Evolutionary conservation across 2,329 filamentous ascomycete species (phyloP).

Genomic region (Clonostachys chloroleuca): DNA sequence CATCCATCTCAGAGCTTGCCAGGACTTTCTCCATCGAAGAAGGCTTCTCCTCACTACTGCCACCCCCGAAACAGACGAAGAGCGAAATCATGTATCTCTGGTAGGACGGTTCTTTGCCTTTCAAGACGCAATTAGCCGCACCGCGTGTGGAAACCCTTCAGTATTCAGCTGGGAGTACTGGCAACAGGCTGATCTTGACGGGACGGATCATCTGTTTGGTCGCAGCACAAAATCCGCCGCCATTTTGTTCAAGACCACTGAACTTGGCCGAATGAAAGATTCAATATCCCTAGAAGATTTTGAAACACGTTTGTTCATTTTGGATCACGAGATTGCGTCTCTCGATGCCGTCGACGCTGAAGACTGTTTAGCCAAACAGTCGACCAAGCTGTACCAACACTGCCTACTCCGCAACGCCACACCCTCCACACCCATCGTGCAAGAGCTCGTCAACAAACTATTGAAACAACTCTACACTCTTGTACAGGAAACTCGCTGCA

Average conservation of each 20-base stretch:
- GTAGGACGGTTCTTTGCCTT: conserved; percentile 45
- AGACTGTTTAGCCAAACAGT: conserved; percentile 17
- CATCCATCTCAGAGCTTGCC: conserved; percentile 39
- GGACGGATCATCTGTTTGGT: conserved; percentile 38
- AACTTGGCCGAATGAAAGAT: conserved; percentile 31
- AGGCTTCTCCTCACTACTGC: conserved; percentile 9
- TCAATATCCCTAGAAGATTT: conserved; percentile 23
- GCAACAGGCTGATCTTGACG: conserved; percentile 14
- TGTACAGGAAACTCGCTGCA: conserved; percentile 17
- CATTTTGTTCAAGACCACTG: conserved; percentile 39
- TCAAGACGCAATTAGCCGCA: conserved; percentile 45
- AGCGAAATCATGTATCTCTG: conserved; percentile 18
- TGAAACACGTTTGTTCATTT: conserved; percentile 9
- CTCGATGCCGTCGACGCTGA: conserved; percentile 9
- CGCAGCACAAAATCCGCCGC: conserved; percentile 40
- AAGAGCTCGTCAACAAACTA: conserved; percentile 20
- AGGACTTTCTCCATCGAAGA: conserved; percentile 35
- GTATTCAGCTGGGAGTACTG: conserved; percentile 43
- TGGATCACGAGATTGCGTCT: too few relatives aligned
- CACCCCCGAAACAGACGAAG: neutral
- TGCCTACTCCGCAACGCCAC: conserved; percentile 35
- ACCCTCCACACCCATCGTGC: conserved; percentile 24
- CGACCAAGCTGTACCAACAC: conserved; percentile 37
- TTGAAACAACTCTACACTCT: conserved; percentile 23
- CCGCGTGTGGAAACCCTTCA: conserved; percentile 39